phyloP scores from a whole-genome alignment of 768 basidiomycete species.

The Mycena maculata region DNA sequence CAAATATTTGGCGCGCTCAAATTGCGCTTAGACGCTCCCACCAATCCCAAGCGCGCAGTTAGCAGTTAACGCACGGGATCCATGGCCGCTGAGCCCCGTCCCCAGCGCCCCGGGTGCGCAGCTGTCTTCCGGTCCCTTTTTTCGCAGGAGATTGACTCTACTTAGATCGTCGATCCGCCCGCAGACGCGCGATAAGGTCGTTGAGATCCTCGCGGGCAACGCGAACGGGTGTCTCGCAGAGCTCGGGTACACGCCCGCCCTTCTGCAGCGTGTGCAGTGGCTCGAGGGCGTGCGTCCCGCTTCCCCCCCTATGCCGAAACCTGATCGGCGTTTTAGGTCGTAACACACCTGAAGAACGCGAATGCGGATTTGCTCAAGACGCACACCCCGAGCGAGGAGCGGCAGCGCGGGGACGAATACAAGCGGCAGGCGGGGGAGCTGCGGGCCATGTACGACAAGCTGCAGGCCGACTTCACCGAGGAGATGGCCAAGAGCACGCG shows the following conservation, averaged over 20 bases:
- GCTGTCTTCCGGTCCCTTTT: neutral
- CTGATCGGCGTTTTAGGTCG: neutral
- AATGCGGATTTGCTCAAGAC: neutral
- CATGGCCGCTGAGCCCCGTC: neutral
- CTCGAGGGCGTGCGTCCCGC: conserved; percentile 49
- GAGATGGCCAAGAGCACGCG: neutral
- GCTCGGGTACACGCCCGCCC: conserved; percentile 58
- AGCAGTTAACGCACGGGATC: neutral
- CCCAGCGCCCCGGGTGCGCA: neutral
- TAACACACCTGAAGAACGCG: neutral
- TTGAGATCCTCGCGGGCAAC: conserved; percentile 57
- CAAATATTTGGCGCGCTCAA: too few species aligned
- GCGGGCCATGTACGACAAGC: too few species aligned
- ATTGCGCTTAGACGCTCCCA: too few species aligned
- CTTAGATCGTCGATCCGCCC: conserved; percentile 10
- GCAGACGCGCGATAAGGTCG: conserved; percentile 49
- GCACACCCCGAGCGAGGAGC: neutral
- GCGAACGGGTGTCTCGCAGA: conserved; percentile 61
- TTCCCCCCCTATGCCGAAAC: neutral
- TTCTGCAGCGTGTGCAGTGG: conserved; percentile 51
- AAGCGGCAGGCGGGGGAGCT: conserved; percentile 21
- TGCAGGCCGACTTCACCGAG: too few species aligned
- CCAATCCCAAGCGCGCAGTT: neutral
- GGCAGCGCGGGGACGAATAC: too few species aligned
- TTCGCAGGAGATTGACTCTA: neutral